These are phyloP conservation scores for Lachancea cidri DNA, from an alignment of 805 yeast genomes.

Conservation along the genomic window DNA sequence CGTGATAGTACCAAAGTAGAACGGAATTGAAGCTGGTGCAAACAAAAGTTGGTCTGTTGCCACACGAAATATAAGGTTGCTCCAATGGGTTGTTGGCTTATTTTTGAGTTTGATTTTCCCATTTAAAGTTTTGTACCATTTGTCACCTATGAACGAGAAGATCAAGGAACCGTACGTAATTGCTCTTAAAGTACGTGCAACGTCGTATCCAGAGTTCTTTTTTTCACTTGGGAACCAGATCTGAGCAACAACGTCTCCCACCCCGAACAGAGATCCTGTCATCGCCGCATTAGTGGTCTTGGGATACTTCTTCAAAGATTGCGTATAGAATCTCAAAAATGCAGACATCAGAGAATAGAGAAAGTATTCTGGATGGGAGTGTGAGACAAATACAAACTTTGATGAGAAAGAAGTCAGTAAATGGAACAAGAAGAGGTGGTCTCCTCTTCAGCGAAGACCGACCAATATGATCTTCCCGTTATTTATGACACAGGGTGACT, in stretches of 20 bases:
- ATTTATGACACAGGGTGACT: no score
- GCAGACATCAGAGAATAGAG: constrained; percentile 10
- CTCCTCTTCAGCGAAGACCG: no score
- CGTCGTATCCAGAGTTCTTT: constrained; percentile 38
- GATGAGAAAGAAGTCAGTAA: no score
- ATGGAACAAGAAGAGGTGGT: no score
- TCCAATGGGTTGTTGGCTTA: constrained; percentile 16
- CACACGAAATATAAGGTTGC: constrained; percentile 46
- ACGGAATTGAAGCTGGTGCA: constrained; percentile 74
- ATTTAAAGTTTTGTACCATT: constrained; percentile 57
- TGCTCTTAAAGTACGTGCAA: constrained; percentile 55
- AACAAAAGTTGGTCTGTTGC: constrained; percentile 66
- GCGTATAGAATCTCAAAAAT: constrained; percentile 17
- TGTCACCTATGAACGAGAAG: constrained; percentile 71
- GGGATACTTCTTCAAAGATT: constrained; percentile 39
- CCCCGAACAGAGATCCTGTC: constrained; percentile 60
- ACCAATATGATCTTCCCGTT: no score
- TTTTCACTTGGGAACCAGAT: constrained; percentile 35
- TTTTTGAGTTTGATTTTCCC: constrained; percentile 39
- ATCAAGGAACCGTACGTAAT: constrained; percentile 64
- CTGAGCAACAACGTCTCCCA: constrained; percentile 77
- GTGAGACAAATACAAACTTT: background rate
- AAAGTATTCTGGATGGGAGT: background rate
- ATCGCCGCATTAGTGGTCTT: constrained; percentile 49
- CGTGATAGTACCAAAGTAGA: constrained; percentile 66